A percentile compares a stretch with the other conserved stretches of the same genome.
These are phyloP conservation scores for Pigoraptor vietnamica DNA, from an alignment of 78 protist species.

Conservation along the genomic window DNA sequence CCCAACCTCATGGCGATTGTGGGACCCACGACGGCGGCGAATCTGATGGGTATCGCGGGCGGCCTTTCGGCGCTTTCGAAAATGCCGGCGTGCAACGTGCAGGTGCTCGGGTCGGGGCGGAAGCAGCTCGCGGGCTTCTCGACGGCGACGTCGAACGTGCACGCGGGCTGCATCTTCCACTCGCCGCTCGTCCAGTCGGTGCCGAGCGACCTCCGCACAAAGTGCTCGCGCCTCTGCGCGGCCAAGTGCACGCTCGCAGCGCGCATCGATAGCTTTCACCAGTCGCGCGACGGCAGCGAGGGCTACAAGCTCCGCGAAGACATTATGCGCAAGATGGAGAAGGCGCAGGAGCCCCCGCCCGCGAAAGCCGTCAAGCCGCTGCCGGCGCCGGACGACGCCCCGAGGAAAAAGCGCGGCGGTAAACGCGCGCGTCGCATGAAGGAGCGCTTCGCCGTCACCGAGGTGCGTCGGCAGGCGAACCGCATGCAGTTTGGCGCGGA, in stretches of 20 bases:
- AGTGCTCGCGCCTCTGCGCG: slow-evolving; percentile 8
- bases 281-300: neutral
- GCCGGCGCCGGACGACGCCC: slow-evolving; percentile 55
- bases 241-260: slow-evolving; percentile 20
- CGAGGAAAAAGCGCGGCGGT: slow-evolving; percentile 57
- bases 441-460: slow-evolving; percentile 4
- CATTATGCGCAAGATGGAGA: slow-evolving; percentile 48
- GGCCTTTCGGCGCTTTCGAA: slow-evolving; percentile 46
- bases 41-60: slow-evolving; percentile 72
- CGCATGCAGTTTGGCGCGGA: neutral
- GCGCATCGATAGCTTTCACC: slow-evolving; percentile 9
- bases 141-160: slow-evolving; percentile 32
- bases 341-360: slow-evolving; percentile 73
- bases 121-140: slow-evolving; percentile 52
- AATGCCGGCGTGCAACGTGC: slow-evolving; percentile 73
- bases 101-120: slow-evolving; percentile 17
- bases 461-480: neutral
- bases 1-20: slow-evolving; percentile 65
- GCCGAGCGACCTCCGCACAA: neutral
- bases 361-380: slow-evolving; percentile 45
- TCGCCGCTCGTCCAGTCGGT: slow-evolving; percentile 23
- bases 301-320: slow-evolving; percentile 28
- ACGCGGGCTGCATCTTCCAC: slow-evolving; percentile 55
- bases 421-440: neutral
- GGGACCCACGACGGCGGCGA: slow-evolving; percentile 73